Evolutionary conservation across 2,329 filamentous ascomycete species (phyloP).

Genomic region (Hypomyces rosellus): DNA sequence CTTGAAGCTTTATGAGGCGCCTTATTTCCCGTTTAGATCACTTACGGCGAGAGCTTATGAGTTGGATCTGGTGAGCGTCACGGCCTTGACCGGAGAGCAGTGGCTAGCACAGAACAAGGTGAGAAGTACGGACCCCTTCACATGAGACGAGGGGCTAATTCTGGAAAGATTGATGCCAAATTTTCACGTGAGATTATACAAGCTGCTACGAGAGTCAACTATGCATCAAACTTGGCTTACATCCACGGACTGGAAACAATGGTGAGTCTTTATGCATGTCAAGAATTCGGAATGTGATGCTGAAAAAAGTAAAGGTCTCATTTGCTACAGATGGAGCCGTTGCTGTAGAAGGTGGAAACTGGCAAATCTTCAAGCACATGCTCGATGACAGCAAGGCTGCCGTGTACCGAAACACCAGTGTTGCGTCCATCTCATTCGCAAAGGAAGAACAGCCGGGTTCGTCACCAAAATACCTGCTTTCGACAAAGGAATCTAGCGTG

Average conservation of each 20-base stretch:
- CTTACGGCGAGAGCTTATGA: slow-evolving; percentile 62
- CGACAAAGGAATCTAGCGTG: slow-evolving; percentile 24
- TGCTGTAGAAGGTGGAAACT: slow-evolving; percentile 78
- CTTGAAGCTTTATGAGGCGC: slow-evolving; percentile 70
- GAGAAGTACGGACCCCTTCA: neutral
- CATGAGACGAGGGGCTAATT: slow-evolving; percentile 12
- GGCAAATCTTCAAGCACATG: slow-evolving; percentile 88
- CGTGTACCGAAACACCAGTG: slow-evolving; percentile 59
- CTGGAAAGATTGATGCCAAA: slow-evolving; percentile 46
- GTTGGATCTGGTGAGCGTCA: slow-evolving; percentile 60
- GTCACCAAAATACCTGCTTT: slow-evolving; percentile 42
- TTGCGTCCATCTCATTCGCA: slow-evolving; percentile 52
- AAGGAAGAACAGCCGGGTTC: slow-evolving; percentile 33
- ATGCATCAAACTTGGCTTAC: slow-evolving; percentile 77
- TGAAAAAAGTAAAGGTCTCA: slow-evolving; percentile 49
- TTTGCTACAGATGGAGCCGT: slow-evolving; percentile 84
- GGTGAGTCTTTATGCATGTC: slow-evolving; percentile 33
- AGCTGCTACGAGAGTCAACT: slow-evolving; percentile 88
- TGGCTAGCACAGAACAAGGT: slow-evolving; percentile 61
- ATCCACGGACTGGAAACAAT: slow-evolving; percentile 89
- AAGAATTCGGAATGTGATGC: neutral
- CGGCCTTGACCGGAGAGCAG: slow-evolving; percentile 65
- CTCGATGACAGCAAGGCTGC: slow-evolving; percentile 56
- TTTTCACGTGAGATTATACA: slow-evolving; percentile 83
- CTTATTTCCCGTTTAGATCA: slow-evolving; percentile 77